Evolutionary conservation across 805 yeast species (phyloP), one percentile per base, ranked within the genome.

Genomic region (Kurtzmaniella fragi): DNA sequence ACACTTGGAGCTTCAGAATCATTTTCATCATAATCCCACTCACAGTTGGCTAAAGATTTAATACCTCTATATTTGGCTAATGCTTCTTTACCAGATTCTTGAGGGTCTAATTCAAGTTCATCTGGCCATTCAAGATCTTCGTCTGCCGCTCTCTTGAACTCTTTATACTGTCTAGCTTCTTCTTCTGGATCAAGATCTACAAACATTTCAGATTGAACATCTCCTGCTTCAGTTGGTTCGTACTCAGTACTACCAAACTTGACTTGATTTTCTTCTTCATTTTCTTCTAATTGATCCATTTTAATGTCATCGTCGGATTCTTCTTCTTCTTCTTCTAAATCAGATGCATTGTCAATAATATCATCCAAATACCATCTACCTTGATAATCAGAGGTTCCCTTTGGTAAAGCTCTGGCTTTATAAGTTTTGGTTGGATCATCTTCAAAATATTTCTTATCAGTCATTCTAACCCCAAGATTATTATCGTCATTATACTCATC

Each of bases 51-150:
- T 44, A 95, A 63, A 28, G 85, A 84, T 60, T 87, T 86, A 47
- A 90, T 75, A 43, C 98, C 98, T 60, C 97, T 76, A 62, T 88
- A 91, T 44, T 89, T 77, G 25, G 71, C 62, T 41, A 93, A 70
- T 46, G 87, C 75, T 46, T 89, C 88, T 50, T 75, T 75, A 8
- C 86, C 98, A 4, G 84, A 73, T 47, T 77, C 90, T 5, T 61
- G 56, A 25, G 97, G 97, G 34, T 72, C 75, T 32, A 93, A 65
- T 59, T 93, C 98, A 40, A 91, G 64, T 64, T 93, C 99, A 62
- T 93, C 99, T 0, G 98, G 98, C 70, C 89, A 93, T 52, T 90
- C 96, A 28, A 78, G 73, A 57, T 88, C 97, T 40, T 90, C 97
- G 43, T 76, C 75, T 48, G 80, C 96, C 45, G 77, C 61, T 30